phyloP scores from a whole-genome alignment of 805 yeast genomes.

The Candida stauntonica region DNA sequence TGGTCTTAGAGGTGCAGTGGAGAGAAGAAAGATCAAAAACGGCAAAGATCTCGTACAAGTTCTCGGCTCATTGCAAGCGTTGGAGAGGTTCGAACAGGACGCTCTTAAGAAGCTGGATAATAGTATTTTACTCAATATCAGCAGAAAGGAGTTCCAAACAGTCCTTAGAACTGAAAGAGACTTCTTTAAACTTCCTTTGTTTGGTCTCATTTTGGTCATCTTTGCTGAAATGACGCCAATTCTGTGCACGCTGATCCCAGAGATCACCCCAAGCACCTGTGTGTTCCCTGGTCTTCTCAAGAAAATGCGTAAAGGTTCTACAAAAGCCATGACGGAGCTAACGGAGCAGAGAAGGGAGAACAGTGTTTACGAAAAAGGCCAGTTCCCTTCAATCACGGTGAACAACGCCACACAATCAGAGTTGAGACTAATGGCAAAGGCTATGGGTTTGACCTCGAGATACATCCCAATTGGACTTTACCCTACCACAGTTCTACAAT shows the following conservation, averaged over 20 bases:
- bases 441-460: constrained; percentile 36
- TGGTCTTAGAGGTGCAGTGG: constrained; percentile 14
- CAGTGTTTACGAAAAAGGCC: constrained; percentile 16
- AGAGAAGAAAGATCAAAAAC: constrained; percentile 28
- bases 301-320: constrained; percentile 31
- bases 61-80: constrained; percentile 32
- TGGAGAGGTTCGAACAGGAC: constrained; percentile 33
- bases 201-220: constrained; percentile 41
- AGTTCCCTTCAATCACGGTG: constrained; percentile 40
- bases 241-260: constrained; percentile 49
- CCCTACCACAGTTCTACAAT: constrained; percentile 35
- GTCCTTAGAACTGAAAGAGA: constrained; percentile 41
- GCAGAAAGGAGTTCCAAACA: constrained; percentile 43
- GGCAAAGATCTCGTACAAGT: constrained; percentile 36
- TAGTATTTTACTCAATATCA: constrained; percentile 33
- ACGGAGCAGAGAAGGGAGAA: constrained; percentile 15
- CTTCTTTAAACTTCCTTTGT: constrained; percentile 48
- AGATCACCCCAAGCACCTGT: constrained; percentile 56
- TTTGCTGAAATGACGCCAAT: constrained; percentile 54
- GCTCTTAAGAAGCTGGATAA: constrained; percentile 26
- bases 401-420: constrained; percentile 39
- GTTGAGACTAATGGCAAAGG: constrained; percentile 32
- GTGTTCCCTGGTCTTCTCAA: constrained; percentile 37
- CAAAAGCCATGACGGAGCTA: constrained; percentile 17
- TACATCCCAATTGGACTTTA: constrained; percentile 37